Base-by-base conservation (phyloP, 441 rosid genomes). In the Syzygium malaccense region DNA sequence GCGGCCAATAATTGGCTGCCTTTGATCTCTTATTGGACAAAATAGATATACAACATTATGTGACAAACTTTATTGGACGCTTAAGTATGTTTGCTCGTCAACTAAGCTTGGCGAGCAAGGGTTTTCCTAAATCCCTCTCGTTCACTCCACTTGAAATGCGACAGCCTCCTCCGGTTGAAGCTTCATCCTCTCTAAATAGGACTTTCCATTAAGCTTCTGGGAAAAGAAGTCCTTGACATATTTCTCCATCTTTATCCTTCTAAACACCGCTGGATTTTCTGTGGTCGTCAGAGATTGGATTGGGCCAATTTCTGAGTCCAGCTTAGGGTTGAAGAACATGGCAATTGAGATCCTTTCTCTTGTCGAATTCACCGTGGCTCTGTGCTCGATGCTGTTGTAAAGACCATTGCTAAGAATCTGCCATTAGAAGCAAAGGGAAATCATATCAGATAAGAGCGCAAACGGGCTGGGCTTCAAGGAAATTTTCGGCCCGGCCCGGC, bases 281-380 rank as follows among this genome's bases (percentile, higher is more conserved):
- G 56, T n/a, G 3, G 80, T 53, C 7, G 64, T 37, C 20, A 87
- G 57, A 57, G 57, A 62, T 32, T 79, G 85, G 57, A 80, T 37
- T 32, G 88, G 88, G 8, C 88, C 88, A 33, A 87, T 51, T 15
- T 87, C 88, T 8, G 48, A 79, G 56, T 68, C 88, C 88, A 87
- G 28, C 53, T 18, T 68, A 17, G 88, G 88, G 85, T 14, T 66
- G 60, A 41, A 41, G 60, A 87, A 87, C 37, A 71, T 71, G 1
- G 88, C 85, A 51, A 87, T 68, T 33, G 88, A 87, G 57, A 87
- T 14, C 85, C 88, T 87, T 53, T 87, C 88, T 37, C 32, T 87
- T 17, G 20, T 45, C 4, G 88, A 66, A 45, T 87, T 87, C 85
- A 87, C 88, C 4, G 53, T 66, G 0, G 9, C 88, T 68, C 88